Percentiles rank a stretch among this genome's conserved stretches.
Evolutionary conservation across 495 filamentous ascomycete species (phyloP).

Genomic region (Xylaria nigripes): DNA sequence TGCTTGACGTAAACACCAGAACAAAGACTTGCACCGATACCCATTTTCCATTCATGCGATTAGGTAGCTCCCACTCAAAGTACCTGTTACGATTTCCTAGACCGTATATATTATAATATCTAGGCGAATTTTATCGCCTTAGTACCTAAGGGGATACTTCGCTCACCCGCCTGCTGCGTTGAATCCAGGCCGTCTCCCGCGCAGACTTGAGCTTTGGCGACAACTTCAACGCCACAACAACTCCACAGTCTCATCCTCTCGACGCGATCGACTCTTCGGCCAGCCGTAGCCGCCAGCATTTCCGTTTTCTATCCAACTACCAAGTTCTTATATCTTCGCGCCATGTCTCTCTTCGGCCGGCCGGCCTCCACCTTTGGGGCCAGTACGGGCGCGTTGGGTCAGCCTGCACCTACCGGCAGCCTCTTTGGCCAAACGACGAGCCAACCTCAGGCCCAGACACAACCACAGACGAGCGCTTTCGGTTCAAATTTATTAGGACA

Average conservation of each 20-base stretch:
- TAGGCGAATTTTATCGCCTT: neutral
- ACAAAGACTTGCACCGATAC: neutral
- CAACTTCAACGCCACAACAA: neutral
- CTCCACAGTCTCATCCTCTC: neutral
- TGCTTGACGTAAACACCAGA: neutral
- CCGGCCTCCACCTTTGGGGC: conserved; percentile 19
- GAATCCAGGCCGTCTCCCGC: neutral
- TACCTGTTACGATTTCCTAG: neutral
- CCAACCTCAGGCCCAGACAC: conserved; percentile 16
- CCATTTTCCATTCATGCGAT: neutral
- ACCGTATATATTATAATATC: neutral
- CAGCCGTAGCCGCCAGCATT: neutral
- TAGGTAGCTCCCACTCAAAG: neutral
- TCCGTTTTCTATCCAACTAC: neutral
- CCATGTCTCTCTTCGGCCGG: conserved; percentile 22
- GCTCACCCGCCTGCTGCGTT: neutral
- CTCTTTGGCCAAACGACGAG: conserved; percentile 16
- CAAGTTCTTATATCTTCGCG: neutral
- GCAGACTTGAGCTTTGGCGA: neutral
- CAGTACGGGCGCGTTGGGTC: conserved; percentile 9
- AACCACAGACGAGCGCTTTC: conserved; percentile 12
- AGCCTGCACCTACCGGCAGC: conserved; percentile 5
- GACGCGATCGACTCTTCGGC: neutral
- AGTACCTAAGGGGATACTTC: neutral
- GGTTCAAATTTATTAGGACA: conserved; percentile 14